phyloP scores from a whole-genome alignment of 345 rosid genomes.

The Eucalyptus marginata region DNA sequence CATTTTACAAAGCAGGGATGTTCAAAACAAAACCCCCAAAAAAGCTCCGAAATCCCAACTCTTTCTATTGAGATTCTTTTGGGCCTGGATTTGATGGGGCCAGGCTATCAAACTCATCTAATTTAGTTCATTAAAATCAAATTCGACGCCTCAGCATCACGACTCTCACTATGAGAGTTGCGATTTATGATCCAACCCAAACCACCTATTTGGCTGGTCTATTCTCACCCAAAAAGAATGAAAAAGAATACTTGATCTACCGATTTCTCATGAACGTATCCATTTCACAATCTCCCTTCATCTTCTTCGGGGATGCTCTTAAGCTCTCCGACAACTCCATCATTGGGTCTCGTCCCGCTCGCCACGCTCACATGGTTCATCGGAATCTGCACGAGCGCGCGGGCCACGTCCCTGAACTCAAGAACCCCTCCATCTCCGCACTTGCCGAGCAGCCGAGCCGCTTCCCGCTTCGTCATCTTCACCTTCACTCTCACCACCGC shows the following conservation, averaged over 20 bases:
- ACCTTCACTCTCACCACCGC: neutral
- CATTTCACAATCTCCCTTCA: neutral
- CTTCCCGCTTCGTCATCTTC: constrained; percentile 16
- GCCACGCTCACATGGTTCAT: constrained; percentile 3
- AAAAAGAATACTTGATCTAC: neutral
- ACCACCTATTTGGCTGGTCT: neutral
- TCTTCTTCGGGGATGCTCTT: constrained; percentile 19
- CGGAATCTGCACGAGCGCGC: constrained; percentile 31
- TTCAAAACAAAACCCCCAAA: neutral
- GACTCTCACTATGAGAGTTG: neutral
- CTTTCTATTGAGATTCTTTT: neutral
- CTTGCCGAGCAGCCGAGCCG: constrained; percentile 26
- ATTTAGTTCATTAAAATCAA: neutral
- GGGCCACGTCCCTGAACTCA: constrained; percentile 31
- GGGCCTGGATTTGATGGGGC: neutral
- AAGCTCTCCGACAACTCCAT: neutral
- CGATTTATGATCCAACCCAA: neutral
- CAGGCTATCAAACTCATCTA: neutral
- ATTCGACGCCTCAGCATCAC: neutral
- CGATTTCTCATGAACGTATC: neutral
- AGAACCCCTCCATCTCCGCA: constrained; percentile 42
- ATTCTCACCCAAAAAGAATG: neutral
- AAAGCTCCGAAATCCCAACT: neutral
- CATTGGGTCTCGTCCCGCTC: neutral
- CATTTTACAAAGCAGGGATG: neutral